Conservation (phyloP, 2,329 filamentous ascomycete genomes). For the Rhexocercosporidium sp. region DNA sequence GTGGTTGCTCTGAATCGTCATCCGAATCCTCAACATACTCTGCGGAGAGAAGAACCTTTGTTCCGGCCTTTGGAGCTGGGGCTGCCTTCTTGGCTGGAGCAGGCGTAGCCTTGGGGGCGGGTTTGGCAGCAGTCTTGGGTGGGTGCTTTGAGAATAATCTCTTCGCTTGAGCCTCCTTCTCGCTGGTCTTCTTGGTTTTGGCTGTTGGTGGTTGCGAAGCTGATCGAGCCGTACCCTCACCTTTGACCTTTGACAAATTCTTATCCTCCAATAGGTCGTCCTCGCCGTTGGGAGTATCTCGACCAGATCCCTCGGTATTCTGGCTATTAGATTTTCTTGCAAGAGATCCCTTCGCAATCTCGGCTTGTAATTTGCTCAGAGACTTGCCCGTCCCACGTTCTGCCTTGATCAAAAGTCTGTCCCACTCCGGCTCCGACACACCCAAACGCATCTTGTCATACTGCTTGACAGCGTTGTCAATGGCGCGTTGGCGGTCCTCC, state of each 20-base stretch:
- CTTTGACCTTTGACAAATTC: conserved; percentile 41
- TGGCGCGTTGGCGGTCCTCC: conserved; percentile 61
- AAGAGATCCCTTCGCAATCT: conserved; percentile 47
- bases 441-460: conserved; percentile 65
- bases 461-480: conserved; percentile 64
- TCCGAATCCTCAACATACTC: conserved; percentile 43
- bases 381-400: conserved; percentile 65
- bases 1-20: conserved; percentile 33
- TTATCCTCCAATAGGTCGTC: conserved; percentile 43
- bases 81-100: conserved; percentile 29
- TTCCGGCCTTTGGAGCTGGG: conserved; percentile 29
- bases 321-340: conserved; percentile 57
- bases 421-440: conserved; percentile 63
- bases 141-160: conserved; percentile 51
- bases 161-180: conserved; percentile 61
- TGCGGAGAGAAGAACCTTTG: conserved; percentile 41
- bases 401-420: conserved; percentile 61
- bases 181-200: conserved; percentile 62
- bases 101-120: conserved; percentile 24
- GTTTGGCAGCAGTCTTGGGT: conserved; percentile 17
- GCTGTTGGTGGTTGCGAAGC: conserved; percentile 55
- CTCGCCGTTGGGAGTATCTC: conserved; percentile 46
- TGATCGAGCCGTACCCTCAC: conserved; percentile 54
- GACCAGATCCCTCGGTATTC: conserved; percentile 55
- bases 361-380: conserved; percentile 65